phyloP scores from a whole-genome alignment of 176 grass and related monocot species.

The Puccinellia tenuiflora region DNA sequence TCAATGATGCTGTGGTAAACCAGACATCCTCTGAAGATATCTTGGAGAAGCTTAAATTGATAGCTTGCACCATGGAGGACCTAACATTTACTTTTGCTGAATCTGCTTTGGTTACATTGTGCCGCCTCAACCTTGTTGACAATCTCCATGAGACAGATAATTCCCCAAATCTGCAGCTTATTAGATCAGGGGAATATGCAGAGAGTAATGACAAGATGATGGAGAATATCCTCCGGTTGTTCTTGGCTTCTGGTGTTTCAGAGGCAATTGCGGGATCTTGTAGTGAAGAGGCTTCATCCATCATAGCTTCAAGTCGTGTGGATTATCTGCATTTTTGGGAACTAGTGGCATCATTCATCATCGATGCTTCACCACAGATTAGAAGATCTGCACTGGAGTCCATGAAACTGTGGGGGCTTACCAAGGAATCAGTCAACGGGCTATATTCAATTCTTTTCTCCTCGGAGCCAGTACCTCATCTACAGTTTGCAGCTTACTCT shows the following conservation, averaged over 20 bases:
- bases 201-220: slow-evolving; percentile 61
- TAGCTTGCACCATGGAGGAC: slow-evolving; percentile 47
- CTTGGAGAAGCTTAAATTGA: slow-evolving; percentile 53
- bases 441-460: slow-evolving; percentile 89
- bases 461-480: slow-evolving; percentile 53
- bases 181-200: slow-evolving; percentile 46
- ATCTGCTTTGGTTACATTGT: slow-evolving; percentile 60
- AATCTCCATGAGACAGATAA: slow-evolving; percentile 44
- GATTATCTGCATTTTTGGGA: slow-evolving; percentile 73
- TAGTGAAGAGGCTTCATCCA: slow-evolving; percentile 51
- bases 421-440: slow-evolving; percentile 58
- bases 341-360: slow-evolving; percentile 77
- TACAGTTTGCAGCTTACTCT: slow-evolving; percentile 76
- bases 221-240: slow-evolving; percentile 72
- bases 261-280: slow-evolving; percentile 68
- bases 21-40: slow-evolving; percentile 27
- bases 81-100: slow-evolving; percentile 49
- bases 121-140: slow-evolving; percentile 47
- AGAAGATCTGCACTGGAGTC: slow-evolving; percentile 73
- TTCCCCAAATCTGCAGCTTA: slow-evolving; percentile 30
- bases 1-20: slow-evolving; percentile 49
- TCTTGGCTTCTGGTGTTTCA: slow-evolving; percentile 68
- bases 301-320: slow-evolving; percentile 61
- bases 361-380: slow-evolving; percentile 50
- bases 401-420: slow-evolving; percentile 90